Base-by-base conservation (phyloP, 192 early-diverging fungal species). In the Linnemannia hyalina region DNA sequence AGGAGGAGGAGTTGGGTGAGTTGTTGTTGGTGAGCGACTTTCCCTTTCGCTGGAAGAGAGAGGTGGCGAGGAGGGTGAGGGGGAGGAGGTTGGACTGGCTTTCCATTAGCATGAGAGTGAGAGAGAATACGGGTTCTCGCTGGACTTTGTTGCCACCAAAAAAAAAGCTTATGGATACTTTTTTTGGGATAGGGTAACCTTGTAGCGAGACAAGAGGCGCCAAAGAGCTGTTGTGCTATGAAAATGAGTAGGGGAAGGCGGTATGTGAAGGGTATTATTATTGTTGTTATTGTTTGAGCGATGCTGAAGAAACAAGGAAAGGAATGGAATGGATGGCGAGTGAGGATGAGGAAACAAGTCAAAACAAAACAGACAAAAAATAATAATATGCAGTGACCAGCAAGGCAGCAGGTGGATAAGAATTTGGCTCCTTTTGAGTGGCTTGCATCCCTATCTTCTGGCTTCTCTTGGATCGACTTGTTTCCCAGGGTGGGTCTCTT, bases 11-110 rank as follows among this genome's bases (percentile, higher is more conserved):
- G 38, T 47, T 73, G 6, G 40, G 23, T 0, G 13, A 5, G 49
- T 52, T 29, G 71, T 29, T 29, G 71, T 18, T 23, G 71, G 74
- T 9, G 20, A 36, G 41, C 7, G 42, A 15, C 11, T 75, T 65
- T 38, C 68, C 32, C 42, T 60, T 72, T 46, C 70, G 68, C 49
- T 82, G 69, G 29, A 82, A 82, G 49, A 82, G 69, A n/a, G 81
- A 82, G 8, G 74, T 82, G 44, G 75, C 57, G 42, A 82, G 74
- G 23, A 82, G 69, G 38, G 75, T 73, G 23, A 75, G 32, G 4
- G 81, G 81, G 35, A 82, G 73, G 52, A 82, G 81, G 32, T 32
- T 76, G 26, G 16, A 2, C 40, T 42, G 38, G 6, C 55, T 35
- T 35, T 71, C 42, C 26, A 70, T 68, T 7, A 70, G 35, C 40